These are phyloP conservation scores for Pezicula rhizophila DNA, from an alignment of 2,329 filamentous ascomycete species.

Conservation along the genomic window DNA sequence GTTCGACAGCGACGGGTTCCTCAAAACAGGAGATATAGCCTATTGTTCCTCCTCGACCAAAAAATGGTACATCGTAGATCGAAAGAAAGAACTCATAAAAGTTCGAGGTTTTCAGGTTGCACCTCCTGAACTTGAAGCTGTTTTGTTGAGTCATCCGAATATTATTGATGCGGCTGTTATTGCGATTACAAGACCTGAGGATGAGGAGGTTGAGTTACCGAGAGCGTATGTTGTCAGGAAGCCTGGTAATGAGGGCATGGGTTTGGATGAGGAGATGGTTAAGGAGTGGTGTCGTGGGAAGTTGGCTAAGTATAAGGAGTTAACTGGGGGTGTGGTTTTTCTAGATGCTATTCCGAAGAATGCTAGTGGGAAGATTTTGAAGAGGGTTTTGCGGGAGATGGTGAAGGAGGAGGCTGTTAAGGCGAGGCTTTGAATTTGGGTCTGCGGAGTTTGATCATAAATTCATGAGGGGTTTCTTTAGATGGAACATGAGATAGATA, in stretches of 20 bases:
- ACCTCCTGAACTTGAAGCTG: slow-evolving; percentile 35
- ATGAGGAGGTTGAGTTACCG: slow-evolving; percentile 46
- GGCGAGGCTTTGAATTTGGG: slow-evolving; percentile 6
- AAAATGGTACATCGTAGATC: slow-evolving; percentile 61
- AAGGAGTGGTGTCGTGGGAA: slow-evolving; percentile 51
- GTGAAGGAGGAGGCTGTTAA: slow-evolving; percentile 4
- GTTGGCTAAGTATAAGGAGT: slow-evolving; percentile 58
- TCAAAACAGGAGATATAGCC: slow-evolving; percentile 66
- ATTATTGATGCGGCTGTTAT: slow-evolving; percentile 57
- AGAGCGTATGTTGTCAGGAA: slow-evolving; percentile 52
- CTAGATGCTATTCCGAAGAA: slow-evolving; percentile 68
- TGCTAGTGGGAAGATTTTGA: slow-evolving; percentile 46
- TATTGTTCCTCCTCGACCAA: slow-evolving; percentile 61
- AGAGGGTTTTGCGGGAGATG: slow-evolving; percentile 30
- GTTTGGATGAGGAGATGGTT: slow-evolving; percentile 41
- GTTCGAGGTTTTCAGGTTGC: slow-evolving; percentile 38
- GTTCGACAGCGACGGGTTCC: slow-evolving; percentile 61
- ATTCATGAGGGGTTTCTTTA: no score
- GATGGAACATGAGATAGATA: no score
- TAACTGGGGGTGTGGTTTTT: slow-evolving; percentile 67
- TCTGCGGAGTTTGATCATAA: no score
- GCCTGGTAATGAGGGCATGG: slow-evolving; percentile 29
- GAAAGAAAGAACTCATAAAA: slow-evolving; percentile 58
- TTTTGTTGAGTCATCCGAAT: slow-evolving; percentile 26
- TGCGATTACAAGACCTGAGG: slow-evolving; percentile 34